Percentiles rank a stretch among this genome's conserved stretches.
Evolutionary conservation across 768 basidiomycete species (phyloP).

Genomic region (Macrolepiota dolichaula): DNA sequence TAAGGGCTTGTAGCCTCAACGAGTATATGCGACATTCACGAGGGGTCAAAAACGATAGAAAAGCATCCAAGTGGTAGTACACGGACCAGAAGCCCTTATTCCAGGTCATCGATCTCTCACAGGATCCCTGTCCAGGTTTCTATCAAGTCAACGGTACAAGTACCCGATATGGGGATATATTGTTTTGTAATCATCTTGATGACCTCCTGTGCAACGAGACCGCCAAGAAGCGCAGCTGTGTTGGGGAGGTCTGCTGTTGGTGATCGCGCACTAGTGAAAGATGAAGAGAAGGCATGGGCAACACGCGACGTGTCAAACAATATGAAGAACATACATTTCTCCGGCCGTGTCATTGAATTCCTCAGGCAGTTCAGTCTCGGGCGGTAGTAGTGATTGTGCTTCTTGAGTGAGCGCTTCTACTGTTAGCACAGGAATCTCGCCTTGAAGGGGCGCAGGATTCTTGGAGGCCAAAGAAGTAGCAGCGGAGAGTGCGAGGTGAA

Average conservation of each 20-base stretch:
- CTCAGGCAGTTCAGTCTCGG: conserved; percentile 47
- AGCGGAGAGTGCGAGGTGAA: conserved; percentile 74
- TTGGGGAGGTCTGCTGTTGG: conserved; percentile 88
- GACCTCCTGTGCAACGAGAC: conserved; percentile 91
- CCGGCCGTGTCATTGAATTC: conserved; percentile 60
- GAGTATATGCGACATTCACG: not conserved
- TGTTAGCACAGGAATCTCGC: conserved; percentile 32
- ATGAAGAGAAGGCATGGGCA: conserved; percentile 12
- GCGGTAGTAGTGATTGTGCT: conserved; percentile 48
- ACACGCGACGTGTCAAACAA: not conserved
- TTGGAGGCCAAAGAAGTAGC: conserved; percentile 33
- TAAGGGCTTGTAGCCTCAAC: not conserved
- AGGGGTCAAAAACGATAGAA: not conserved
- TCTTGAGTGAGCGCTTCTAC: conserved; percentile 50
- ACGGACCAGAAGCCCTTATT: not conserved
- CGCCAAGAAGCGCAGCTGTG: conserved; percentile 90
- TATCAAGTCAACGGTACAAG: conserved; percentile 81
- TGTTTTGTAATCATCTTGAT: conserved; percentile 98
- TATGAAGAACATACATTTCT: conserved; percentile 62
- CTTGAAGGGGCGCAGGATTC: conserved; percentile 18
- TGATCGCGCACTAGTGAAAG: conserved; percentile 57
- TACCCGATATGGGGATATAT: conserved; percentile 87
- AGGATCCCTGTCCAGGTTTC: conserved; percentile 73
- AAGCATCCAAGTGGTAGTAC: not conserved
- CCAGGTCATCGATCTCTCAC: conserved; percentile 10